Base-by-base conservation (phyloP, 805 yeast species). In the Lipomyces spencermartinsiae region DNA sequence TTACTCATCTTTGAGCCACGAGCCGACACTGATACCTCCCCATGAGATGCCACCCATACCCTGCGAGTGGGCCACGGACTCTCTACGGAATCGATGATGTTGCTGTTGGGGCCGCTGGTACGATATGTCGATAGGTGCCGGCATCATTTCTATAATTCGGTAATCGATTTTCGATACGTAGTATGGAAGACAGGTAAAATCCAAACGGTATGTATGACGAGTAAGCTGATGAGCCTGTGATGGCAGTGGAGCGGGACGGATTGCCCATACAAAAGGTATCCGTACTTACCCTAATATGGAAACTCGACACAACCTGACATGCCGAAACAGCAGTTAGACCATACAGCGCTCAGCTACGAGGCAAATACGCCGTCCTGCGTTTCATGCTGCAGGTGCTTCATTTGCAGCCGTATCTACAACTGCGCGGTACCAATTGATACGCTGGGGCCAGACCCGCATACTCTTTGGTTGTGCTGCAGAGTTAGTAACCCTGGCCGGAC, bases 41-140 rank as follows among this genome's bases (percentile, higher is more conserved):
- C 98, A 94, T 8, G 97, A 89, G 43, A 94, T 91, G 59, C 98
- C 99, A 57, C 98, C 98, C 89, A 95, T 91, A 10, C 98, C 98
- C 77, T 92, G 97, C 1, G 97, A 90, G 78, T 94, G 98, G 37
- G 98, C 97, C 67, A 95, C 87, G 66, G 93, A 88, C 75, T 94
- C 98, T 71, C 98, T 84, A 76, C 97, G 86, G 71, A 93, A 85
- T 71, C 87, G 79, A 29, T 73, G 75, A 55, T 73, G 75, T 34
- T 68, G 73, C 62, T 71, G 73, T 67, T 78, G 80, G 25, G 80
- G 75, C 59, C 76, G 74, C 68, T 79, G 79, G 70, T 78, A 78
- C 33, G 82, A 79, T 54, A 80, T 80, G 65, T 80, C 82, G 72
- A 80, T 80, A n/a, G 82, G 82, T 33, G 79, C 79, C 29, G 82